Conservation (phyloP, 2,329 filamentous ascomycete species). For the Colletotrichum sp. region DNA sequence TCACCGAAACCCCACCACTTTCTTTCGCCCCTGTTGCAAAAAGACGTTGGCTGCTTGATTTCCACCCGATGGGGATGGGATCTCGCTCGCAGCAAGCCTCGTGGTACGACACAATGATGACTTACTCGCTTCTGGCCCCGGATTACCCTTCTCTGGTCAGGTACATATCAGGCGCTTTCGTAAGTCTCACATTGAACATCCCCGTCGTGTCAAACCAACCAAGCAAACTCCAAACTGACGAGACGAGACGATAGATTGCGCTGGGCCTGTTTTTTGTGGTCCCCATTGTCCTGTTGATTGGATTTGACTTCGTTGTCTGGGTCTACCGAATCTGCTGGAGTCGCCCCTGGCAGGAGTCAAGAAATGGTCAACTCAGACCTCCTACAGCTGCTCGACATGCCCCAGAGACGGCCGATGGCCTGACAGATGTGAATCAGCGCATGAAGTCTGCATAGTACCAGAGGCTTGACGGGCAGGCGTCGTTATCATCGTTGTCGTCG, state of each 20-base stretch:
- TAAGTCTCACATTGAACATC: constrained; percentile 27
- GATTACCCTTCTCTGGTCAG: constrained; percentile 36
- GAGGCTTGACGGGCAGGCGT: neutral
- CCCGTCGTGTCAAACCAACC: neutral
- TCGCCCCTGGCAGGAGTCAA: constrained; percentile 3
- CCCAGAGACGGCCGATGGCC: neutral
- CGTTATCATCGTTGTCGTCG: neutral
- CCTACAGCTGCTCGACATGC: neutral
- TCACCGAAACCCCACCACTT: neutral
- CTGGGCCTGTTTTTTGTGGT: constrained; percentile 51
- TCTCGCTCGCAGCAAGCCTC: constrained; percentile 4
- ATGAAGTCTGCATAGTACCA: neutral
- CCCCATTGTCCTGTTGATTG: constrained; percentile 51
- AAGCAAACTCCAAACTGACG: neutral
- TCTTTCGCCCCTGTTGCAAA: neutral
- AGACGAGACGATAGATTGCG: constrained; percentile 34
- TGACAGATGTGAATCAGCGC: neutral
- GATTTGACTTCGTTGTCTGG: constrained; percentile 59
- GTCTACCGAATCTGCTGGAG: constrained; percentile 48
- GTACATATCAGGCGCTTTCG: constrained; percentile 42
- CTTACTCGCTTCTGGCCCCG: constrained; percentile 10
- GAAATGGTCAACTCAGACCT: neutral
- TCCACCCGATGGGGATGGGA: neutral
- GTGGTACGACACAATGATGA: constrained; percentile 22
- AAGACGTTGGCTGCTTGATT: neutral